A percentile compares a stretch with the other conserved stretches of the same genome.
These are phyloP conservation scores for Xylaria multiplex DNA, from an alignment of 2,329 filamentous ascomycete genomes.

Conservation along the genomic window DNA sequence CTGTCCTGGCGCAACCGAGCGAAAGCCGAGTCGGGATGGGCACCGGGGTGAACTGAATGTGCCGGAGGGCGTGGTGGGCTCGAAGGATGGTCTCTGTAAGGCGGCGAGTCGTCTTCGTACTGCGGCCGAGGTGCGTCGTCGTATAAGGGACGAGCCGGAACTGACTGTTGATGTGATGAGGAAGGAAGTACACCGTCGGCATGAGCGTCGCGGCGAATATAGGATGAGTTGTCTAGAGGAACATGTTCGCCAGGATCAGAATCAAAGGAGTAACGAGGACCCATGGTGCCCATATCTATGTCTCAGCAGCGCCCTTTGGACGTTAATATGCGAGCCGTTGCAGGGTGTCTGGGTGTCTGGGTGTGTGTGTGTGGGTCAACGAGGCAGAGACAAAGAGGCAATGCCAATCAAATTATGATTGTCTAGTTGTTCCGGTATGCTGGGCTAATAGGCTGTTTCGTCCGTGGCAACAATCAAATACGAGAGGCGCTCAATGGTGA, in stretches of 20 bases:
- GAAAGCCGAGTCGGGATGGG: slow-evolving; percentile 54
- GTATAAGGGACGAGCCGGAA: slow-evolving; percentile 12
- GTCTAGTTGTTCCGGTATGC: slow-evolving; percentile 6
- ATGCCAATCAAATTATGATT: slow-evolving; percentile 17
- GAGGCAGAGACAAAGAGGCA: slow-evolving; percentile 25
- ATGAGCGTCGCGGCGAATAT: slow-evolving; percentile 17
- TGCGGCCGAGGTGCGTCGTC: slow-evolving; percentile 26
- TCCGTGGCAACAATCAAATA: slow-evolving; percentile 24
- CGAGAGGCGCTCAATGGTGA: slow-evolving; percentile 26
- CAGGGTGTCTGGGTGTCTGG: neutral
- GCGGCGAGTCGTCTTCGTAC: slow-evolving; percentile 42
- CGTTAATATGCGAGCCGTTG: slow-evolving; percentile 14
- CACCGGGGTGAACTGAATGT: slow-evolving; percentile 28
- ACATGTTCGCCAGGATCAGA: slow-evolving; percentile 46
- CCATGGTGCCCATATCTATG: slow-evolving; percentile 43
- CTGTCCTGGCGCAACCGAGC: slow-evolving; percentile 50
- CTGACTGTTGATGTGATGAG: slow-evolving; percentile 29
- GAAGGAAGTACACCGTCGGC: slow-evolving; percentile 24
- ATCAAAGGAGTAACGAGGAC: slow-evolving; percentile 47
- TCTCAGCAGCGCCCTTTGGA: slow-evolving; percentile 17
- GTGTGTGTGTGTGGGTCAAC: slow-evolving; percentile 23
- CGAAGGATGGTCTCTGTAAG: slow-evolving; percentile 38
- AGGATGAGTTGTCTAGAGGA: slow-evolving; percentile 45
- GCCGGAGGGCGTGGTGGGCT: slow-evolving; percentile 36
- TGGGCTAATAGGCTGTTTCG: slow-evolving; percentile 12